Conservation (phyloP, 2,329 filamentous ascomycete genomes). For the Fusarium citri region DNA sequence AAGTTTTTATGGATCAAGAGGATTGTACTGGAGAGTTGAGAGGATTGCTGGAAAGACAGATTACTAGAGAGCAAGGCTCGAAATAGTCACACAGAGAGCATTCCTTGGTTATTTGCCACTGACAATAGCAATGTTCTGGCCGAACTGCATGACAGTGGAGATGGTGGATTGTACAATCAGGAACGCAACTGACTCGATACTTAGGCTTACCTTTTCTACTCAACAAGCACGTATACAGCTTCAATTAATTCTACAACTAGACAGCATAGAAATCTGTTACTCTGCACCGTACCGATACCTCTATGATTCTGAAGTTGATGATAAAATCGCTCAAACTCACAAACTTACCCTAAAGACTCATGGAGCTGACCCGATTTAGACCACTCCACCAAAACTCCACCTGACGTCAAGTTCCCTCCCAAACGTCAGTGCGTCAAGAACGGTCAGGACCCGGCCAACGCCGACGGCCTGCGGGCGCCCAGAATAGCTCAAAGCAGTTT, state of each 20-base stretch:
- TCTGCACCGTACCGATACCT: neutral
- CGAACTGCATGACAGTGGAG: neutral
- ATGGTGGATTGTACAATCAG: neutral
- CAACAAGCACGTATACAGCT: neutral
- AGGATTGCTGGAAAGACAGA: neutral
- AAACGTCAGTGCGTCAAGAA: neutral
- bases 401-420: neutral
- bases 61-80: neutral
- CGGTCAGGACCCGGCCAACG: neutral
- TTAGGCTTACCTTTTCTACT: neutral
- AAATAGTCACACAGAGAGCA: neutral
- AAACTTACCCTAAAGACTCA: neutral
- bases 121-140: neutral
- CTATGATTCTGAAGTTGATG: no score
- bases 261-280: neutral
- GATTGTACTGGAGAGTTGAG: slow-evolving; percentile 16
- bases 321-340: neutral
- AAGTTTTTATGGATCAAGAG: slow-evolving; percentile 20
- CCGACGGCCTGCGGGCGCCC: slow-evolving; percentile 1
- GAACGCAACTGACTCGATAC: neutral
- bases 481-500: neutral
- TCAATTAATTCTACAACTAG: neutral
- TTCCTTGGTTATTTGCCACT: neutral
- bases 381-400: neutral
- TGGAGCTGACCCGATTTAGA: neutral